A percentile compares a stretch with the other conserved stretches of the same genome.
These are phyloP conservation scores for Flaveria sonorensis DNA, from an alignment of 129 eudicot genomes.

Conservation along the genomic window DNA sequence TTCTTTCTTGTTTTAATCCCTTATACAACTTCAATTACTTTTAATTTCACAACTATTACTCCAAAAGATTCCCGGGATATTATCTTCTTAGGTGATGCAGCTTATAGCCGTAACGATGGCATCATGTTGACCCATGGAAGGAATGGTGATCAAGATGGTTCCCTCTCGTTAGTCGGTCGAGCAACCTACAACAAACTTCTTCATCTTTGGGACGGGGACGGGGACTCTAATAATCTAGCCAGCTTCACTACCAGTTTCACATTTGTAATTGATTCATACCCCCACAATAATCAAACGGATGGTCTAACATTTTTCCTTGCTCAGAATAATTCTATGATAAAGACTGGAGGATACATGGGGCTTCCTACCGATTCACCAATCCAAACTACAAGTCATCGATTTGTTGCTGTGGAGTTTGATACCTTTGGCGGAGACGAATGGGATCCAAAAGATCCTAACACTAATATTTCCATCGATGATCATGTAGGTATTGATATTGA, in stretches of 20 bases:
- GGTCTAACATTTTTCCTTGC: slow-evolving; percentile 5
- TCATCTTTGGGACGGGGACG: background rate
- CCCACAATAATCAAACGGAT: background rate
- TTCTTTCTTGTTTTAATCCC: slow-evolving; percentile 1
- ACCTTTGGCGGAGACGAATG: background rate
- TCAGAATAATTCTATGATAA: slow-evolving; percentile 4
- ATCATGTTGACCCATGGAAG: background rate
- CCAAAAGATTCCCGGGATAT: background rate
- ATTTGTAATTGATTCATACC: background rate
- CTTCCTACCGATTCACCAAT: slow-evolving; percentile 14
- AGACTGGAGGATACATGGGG: slow-evolving; percentile 25
- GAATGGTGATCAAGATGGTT: background rate
- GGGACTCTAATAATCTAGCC: background rate
- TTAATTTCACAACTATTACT: background rate
- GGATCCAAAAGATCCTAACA: slow-evolving; percentile 14
- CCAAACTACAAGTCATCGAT: background rate
- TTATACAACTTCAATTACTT: background rate
- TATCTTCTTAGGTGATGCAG: background rate
- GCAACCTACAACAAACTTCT: background rate
- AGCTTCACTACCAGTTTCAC: slow-evolving; percentile 14
- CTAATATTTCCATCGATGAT: background rate
- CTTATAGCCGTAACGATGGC: background rate
- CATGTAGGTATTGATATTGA: slow-evolving; percentile 49
- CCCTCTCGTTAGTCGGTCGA: background rate
- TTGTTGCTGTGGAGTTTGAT: slow-evolving; percentile 58